Conservation (phyloP, 495 filamentous ascomycete genomes). For the Astrothelium subdiscretum region DNA sequence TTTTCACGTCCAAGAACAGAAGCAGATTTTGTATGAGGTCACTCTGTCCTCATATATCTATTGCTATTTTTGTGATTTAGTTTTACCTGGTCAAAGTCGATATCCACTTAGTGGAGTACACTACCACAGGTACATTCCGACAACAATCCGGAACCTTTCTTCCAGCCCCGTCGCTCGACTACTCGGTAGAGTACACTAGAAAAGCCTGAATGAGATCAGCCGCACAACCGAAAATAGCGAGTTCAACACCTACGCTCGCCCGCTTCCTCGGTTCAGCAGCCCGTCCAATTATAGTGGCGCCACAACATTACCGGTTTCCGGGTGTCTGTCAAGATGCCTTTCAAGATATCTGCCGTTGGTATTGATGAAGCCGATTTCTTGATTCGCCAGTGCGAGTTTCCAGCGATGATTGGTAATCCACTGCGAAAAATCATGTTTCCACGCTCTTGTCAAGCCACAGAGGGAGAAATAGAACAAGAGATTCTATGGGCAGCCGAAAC, state of each 20-base stretch:
- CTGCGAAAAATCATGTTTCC: neutral
- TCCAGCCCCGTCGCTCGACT: no score
- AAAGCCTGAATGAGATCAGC: neutral
- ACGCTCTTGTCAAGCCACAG: neutral
- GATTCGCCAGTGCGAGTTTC: neutral
- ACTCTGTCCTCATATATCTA: slow-evolving; percentile 4
- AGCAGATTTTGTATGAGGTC: slow-evolving; percentile 1
- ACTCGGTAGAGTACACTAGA: neutral
- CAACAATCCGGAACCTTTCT: no score
- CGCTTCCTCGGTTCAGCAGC: neutral
- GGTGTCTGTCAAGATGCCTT: neutral
- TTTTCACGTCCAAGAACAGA: neutral
- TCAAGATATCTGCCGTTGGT: neutral
- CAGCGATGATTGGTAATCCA: neutral
- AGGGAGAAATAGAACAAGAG: neutral
- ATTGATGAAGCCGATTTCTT: neutral
- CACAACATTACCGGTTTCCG: neutral
- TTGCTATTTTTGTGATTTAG: no score
- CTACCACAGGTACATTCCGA: no score
- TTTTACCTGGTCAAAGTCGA: no score
- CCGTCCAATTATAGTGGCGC: neutral
- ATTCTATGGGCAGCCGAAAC: neutral
- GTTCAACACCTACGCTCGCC: neutral
- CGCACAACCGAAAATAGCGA: no score
- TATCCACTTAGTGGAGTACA: no score